These are phyloP conservation scores for Plantago elongata DNA, from an alignment of 257 asterid genomes.

Conservation along the genomic window DNA sequence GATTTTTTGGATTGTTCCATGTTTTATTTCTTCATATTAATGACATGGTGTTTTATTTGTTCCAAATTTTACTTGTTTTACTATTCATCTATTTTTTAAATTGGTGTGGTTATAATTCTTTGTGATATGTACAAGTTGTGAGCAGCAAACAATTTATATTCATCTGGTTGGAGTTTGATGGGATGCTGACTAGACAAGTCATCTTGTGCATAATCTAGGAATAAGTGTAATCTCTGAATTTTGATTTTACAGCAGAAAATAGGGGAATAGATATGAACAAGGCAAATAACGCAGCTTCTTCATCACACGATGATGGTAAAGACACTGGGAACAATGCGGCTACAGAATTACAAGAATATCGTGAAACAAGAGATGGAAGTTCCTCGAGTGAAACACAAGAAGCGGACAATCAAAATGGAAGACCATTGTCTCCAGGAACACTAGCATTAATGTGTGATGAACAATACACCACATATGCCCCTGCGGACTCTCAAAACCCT, in stretches of 20 bases:
- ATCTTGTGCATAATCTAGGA: not conserved
- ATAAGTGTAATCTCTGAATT: conserved; percentile 10
- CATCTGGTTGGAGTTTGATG: no score
- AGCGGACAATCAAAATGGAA: conserved; percentile 23
- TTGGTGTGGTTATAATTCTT: no score
- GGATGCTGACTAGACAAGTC: conserved; percentile 3
- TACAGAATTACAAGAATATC: conserved; percentile 17
- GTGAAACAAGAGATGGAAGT: conserved; percentile 15
- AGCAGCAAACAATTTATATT: no score
- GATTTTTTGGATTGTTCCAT: no score
- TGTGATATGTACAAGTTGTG: no score
- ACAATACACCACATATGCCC: conserved; percentile 25
- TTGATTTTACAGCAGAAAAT: conserved; percentile 30
- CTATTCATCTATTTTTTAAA: no score
- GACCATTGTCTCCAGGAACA: conserved; percentile 58
- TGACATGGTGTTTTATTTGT: no score
- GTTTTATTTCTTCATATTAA: no score
- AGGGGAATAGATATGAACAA: conserved; percentile 18
- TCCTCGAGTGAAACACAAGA: conserved; percentile 28
- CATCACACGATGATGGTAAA: conserved; percentile 27
- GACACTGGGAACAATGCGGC: conserved; percentile 19
- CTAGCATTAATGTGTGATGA: conserved; percentile 59
- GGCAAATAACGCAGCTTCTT: conserved; percentile 23
- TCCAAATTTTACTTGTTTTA: no score
- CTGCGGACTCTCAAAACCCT: conserved; percentile 20